Base-by-base conservation (phyloP, 208 protist species). In the Leishmania major region DNA sequence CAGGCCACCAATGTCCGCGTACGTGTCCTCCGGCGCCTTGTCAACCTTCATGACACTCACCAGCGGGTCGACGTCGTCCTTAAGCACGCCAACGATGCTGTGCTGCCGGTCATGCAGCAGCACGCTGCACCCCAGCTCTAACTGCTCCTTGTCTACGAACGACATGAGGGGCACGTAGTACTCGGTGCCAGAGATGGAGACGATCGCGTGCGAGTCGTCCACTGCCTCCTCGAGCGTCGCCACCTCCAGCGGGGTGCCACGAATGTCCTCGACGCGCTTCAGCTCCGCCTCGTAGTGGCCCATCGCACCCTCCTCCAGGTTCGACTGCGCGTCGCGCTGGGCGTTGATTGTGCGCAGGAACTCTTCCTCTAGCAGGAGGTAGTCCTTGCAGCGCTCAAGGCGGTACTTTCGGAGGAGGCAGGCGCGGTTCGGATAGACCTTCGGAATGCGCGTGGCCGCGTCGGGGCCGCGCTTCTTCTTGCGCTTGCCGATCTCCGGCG, bases 21-120 rank as follows among this genome's bases (percentile, higher is more conserved):
- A 99, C 11, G 97, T 99, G 89, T 99, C 99, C 40, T 97, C 88
- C 37, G 99, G 99, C 3, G 99, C 99, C 88, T 99, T 99, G 53
- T 99, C 99, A 1, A 99, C 98, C 90, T 99, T 99, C 99, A 99
- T 99, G 3, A 99, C 99, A 82, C 87, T 97, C 49, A 99, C 99
- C 70, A 99, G 94, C 6, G 99, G 99, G 88, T 99, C 99, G 11
- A 95, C 95, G 78, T 99, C 99, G 82, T 99, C 98, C 60, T 96
- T 86, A 22, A 99, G 91, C 8, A 99, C 95, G 59, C 99, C 99
- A 25, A 99, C 99, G 25, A 99, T 95, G 25, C 92, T 91, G 86
- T 97, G 88, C 73, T 97, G 94, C 79, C 99, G 99, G 87, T 99
- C 96, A 82, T 99, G 98, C 51, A 99, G 89, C 3, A 99, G 94